Conservation (phyloP, 2,329 filamentous ascomycete species). For the Diaporthe citri region DNA sequence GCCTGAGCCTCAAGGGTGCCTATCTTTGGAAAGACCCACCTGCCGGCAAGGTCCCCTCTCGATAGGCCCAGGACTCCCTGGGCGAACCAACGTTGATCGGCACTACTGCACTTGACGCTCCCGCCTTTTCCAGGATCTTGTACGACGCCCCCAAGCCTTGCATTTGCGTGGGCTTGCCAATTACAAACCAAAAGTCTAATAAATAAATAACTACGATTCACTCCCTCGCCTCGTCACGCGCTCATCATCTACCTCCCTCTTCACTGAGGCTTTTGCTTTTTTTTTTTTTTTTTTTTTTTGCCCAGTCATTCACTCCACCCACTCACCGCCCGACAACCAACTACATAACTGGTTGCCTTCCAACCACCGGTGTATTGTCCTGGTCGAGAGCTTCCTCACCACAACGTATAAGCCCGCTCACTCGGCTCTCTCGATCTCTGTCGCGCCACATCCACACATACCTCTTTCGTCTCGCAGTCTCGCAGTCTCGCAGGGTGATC, state of each 20-base stretch:
- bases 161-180: not conserved
- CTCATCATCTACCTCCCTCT: not conserved
- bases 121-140: slow-evolving; percentile 15
- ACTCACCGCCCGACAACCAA: not conserved
- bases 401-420: not conserved
- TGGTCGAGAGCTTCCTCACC: not conserved
- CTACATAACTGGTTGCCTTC: slow-evolving; percentile 9
- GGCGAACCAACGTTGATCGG: slow-evolving; percentile 22
- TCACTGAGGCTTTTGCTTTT: slow-evolving; percentile 13
- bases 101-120: slow-evolving; percentile 27
- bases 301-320: slow-evolving; percentile 16
- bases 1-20: slow-evolving; percentile 14
- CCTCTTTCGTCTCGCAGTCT: not conserved
- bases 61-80: not conserved
- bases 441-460: not conserved
- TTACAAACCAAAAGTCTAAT: slow-evolving; percentile 10
- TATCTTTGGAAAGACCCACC: slow-evolving; percentile 29
- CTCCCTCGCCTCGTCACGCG: slow-evolving; percentile 13
- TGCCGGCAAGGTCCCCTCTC: slow-evolving; percentile 8
- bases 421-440: not conserved
- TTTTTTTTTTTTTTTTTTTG: slow-evolving; percentile 13
- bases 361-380: not conserved
- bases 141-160: slow-evolving; percentile 13
- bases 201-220: slow-evolving; percentile 25
- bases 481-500: not conserved